These are phyloP conservation scores for Apium graveolens DNA, from an alignment of 129 eudicot species.

Conservation along the genomic window DNA sequence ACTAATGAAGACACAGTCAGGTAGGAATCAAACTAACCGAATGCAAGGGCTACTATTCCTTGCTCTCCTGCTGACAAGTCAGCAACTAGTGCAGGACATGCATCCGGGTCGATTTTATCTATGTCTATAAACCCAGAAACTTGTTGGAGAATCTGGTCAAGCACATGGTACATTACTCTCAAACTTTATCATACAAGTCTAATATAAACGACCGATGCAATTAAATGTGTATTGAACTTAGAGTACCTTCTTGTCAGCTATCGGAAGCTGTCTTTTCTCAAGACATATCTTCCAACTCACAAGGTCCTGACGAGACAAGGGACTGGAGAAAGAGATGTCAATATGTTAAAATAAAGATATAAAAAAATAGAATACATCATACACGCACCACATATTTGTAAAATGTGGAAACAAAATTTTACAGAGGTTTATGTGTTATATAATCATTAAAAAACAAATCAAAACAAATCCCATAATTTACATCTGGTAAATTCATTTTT, in stretches of 20 bases:
- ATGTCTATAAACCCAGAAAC: conserved; percentile 88
- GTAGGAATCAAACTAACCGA: conserved; percentile 44
- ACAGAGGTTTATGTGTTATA: not conserved
- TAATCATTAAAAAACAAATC: not conserved
- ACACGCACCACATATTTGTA: not conserved
- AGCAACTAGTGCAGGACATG: conserved; percentile 92
- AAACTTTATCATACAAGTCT: not conserved
- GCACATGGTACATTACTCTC: not conserved
- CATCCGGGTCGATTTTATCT: conserved; percentile 82
- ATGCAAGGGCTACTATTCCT: conserved; percentile 77
- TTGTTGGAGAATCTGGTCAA: conserved; percentile 52
- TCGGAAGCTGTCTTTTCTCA: conserved; percentile 83
- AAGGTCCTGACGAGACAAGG: conserved; percentile 94
- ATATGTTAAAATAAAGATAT: not conserved
- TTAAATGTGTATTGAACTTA: conserved; percentile 4
- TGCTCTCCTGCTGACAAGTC: conserved; percentile 84
- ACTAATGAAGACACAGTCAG: not conserved
- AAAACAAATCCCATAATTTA: not conserved
- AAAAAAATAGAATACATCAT: not conserved
- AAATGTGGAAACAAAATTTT: not conserved
- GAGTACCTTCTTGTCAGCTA: conserved; percentile 61
- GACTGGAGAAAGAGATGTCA: conserved; percentile 37
- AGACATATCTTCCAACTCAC: conserved; percentile 95
- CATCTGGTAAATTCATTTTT: not conserved
- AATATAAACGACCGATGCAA: not conserved